phyloP scores from a whole-genome alignment of 208 protist genomes.

The Trypanosoma avium region DNA sequence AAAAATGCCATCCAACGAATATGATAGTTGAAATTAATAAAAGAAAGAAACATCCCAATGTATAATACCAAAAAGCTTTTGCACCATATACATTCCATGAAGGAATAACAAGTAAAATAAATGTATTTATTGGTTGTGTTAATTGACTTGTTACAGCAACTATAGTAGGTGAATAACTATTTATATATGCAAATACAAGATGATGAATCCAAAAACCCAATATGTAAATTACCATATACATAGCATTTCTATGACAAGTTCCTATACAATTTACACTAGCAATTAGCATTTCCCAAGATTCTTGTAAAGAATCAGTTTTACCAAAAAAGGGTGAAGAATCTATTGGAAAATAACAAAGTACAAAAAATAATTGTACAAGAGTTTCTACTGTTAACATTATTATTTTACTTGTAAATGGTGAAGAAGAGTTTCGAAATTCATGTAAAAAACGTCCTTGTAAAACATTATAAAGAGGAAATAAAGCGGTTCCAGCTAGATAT shows the following conservation, averaged over 20 bases:
- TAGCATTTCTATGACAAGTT: slow-evolving; percentile 29
- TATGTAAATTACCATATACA: slow-evolving; percentile 42
- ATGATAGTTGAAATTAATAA: slow-evolving; percentile 37
- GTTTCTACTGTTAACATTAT: slow-evolving; percentile 38
- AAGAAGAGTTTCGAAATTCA: slow-evolving; percentile 29
- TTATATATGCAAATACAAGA: slow-evolving; percentile 45
- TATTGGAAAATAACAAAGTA: slow-evolving; percentile 38
- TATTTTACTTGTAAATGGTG: slow-evolving; percentile 36
- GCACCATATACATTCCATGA: slow-evolving; percentile 44
- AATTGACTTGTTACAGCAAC: slow-evolving; percentile 35
- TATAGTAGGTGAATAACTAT: slow-evolving; percentile 39
- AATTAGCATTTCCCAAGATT: slow-evolving; percentile 41
- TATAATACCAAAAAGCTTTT: slow-evolving; percentile 29
- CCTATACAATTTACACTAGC: slow-evolving; percentile 25
- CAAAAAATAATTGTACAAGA: slow-evolving; percentile 32
- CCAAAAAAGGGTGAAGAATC: slow-evolving; percentile 49
- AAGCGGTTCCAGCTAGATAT: slow-evolving; percentile 22
- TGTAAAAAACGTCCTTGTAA: slow-evolving; percentile 39
- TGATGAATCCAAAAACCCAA: slow-evolving; percentile 47
- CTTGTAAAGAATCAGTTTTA: slow-evolving; percentile 24
- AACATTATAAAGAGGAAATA: slow-evolving; percentile 53
- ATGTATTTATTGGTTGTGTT: slow-evolving; percentile 44
- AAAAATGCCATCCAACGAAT: slow-evolving; percentile 34
- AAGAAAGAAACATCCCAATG: slow-evolving; percentile 37
- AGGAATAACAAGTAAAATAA: slow-evolving; percentile 39